phyloP scores from a whole-genome alignment of 345 rosid genomes.

The Linum tenue region DNA sequence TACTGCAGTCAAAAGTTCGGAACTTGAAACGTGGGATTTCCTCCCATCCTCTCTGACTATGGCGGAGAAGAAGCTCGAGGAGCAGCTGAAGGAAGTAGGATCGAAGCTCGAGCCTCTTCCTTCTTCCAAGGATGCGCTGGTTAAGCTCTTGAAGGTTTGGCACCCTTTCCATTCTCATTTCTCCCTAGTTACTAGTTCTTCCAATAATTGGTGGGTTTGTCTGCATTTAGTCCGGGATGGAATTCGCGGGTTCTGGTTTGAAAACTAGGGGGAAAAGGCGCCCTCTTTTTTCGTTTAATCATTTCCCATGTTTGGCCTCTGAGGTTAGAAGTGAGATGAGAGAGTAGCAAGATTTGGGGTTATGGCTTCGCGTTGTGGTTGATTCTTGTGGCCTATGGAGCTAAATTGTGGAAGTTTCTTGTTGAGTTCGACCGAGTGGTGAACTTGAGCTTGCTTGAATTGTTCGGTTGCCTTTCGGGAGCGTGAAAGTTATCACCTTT shows the following conservation, averaged over 20 bases:
- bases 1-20: slow-evolving; percentile 1
- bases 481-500: slow-evolving; percentile 5
- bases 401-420: not conserved
- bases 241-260: slow-evolving; percentile 11
- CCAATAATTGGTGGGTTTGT: not conserved
- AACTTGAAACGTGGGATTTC: not conserved
- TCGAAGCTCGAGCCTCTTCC: slow-evolving; percentile 75
- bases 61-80: slow-evolving; percentile 52
- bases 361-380: not conserved
- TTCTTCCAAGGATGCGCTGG: slow-evolving; percentile 58
- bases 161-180: slow-evolving; percentile 14
- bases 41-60: slow-evolving; percentile 18
- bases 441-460: slow-evolving; percentile 17
- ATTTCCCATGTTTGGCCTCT: slow-evolving; percentile 8
- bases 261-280: slow-evolving; percentile 9
- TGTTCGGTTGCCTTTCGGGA: not conserved
- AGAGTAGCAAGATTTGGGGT: not conserved
- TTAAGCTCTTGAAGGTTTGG: slow-evolving; percentile 75
- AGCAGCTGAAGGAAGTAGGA: slow-evolving; percentile 72
- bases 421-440: not conserved
- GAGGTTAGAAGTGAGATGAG: not conserved
- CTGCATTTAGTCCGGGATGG: not conserved
- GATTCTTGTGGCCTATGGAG: slow-evolving; percentile 2
- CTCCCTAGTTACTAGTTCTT: not conserved
- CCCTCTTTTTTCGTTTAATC: not conserved